Base-by-base conservation (phyloP, 2,329 filamentous ascomycete genomes). In the Apiospora phragmitis region DNA sequence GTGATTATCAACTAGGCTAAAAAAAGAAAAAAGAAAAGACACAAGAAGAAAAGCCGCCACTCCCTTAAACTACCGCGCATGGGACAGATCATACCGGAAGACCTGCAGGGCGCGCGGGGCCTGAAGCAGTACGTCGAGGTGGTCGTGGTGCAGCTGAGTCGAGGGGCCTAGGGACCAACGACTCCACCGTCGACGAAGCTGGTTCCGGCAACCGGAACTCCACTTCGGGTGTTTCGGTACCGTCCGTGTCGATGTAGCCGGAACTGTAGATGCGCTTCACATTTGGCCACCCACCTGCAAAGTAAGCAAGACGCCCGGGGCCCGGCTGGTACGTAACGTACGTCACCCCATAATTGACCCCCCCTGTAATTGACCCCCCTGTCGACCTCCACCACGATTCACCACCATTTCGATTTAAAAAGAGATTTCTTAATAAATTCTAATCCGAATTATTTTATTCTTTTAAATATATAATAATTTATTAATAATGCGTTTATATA, bases 151-250 rank as follows among this genome's bases (percentile, higher is more conserved):
- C 8, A 38, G 32, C 4, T 38, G 55, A 3, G 55, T n/a, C 3
- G 1, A n/a, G 1, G 55, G 55, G 9, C 55, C 29, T 11, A 38
- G 9, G 3, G 3, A n/a, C 21, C 9, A 62, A 21, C 32, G 55
- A 38, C 32, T 62, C 55, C 18, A 38, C 18, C 18, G 55, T 5
- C 55, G 32, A 59, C 7, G 29, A 32, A 7, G 29, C 29, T 3
- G 51, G 26, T 9, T 4, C 2, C 29, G 35, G 8, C 2, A 26
- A 21, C 1, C 18, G 3, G 4, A 35, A 59, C 1, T 9, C 29
- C 6, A 2, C 3, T 1, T 0, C 3, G 12, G n/a, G 2, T 2
- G 1, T 1, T 16, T 35, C 18, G 7, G 8, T 29, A 16, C 5
- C 4, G 7, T 45, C 18, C 1, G 7, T 5, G 21, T 21, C 16